Percentiles rank a stretch among this genome's conserved stretches.
Conservation (phyloP, 2,329 filamentous ascomycete genomes). For the Fusarium liriodendri region DNA sequence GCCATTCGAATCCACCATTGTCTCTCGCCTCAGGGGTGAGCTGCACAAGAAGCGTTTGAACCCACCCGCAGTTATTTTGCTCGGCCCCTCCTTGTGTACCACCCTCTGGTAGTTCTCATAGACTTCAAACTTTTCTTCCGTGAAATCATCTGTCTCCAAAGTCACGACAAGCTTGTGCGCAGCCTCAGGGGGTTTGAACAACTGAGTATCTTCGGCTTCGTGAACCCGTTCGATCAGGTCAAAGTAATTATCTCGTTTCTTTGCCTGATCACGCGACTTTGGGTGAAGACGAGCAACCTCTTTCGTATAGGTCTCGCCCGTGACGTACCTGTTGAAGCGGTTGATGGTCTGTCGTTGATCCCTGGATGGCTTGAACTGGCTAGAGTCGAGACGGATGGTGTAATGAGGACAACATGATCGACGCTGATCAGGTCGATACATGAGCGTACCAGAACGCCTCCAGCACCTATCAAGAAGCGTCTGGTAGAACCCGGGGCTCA, state of each 20-base stretch:
- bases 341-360: slow-evolving; percentile 82
- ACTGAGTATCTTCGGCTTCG: slow-evolving; percentile 68
- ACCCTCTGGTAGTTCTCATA: slow-evolving; percentile 80
- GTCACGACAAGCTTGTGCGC: slow-evolving; percentile 76
- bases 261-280: slow-evolving; percentile 73
- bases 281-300: slow-evolving; percentile 74
- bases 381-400: slow-evolving; percentile 78
- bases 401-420: slow-evolving; percentile 94
- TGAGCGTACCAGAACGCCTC: slow-evolving; percentile 76
- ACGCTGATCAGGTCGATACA: slow-evolving; percentile 83
- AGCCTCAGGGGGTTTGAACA: slow-evolving; percentile 71
- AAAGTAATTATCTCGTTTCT: slow-evolving; percentile 74
- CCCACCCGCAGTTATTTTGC: slow-evolving; percentile 67
- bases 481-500: slow-evolving; percentile 78
- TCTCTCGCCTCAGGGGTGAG: slow-evolving; percentile 70
- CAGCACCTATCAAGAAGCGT: slow-evolving; percentile 78
- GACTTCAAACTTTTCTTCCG: slow-evolving; percentile 78
- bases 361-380: slow-evolving; percentile 72
- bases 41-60: slow-evolving; percentile 81
- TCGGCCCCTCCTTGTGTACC: slow-evolving; percentile 75
- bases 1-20: slow-evolving; percentile 58
- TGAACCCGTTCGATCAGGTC: slow-evolving; percentile 75
- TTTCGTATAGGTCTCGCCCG: slow-evolving; percentile 75
- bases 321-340: slow-evolving; percentile 77
- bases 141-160: slow-evolving; percentile 76